Conservation (phyloP, 176 grass and related monocot species). For the Carex parvula region DNA sequence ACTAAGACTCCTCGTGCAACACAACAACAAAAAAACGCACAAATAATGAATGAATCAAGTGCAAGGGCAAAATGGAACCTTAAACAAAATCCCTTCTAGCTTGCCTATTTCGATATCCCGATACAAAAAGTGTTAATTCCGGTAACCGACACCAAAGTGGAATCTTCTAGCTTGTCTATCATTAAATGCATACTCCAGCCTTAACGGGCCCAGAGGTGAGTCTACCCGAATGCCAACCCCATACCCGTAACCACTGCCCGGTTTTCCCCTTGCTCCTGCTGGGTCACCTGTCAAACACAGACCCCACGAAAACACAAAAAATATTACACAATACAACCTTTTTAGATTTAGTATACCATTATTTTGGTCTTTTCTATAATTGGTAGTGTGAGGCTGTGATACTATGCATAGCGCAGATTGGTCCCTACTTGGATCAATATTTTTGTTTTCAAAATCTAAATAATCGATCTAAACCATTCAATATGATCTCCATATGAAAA, state of each 20-base stretch:
- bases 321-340: background rate
- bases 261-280: conserved; percentile 77
- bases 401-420: no score
- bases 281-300: conserved; percentile 55
- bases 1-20: background rate
- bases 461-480: no score
- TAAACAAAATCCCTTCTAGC: background rate
- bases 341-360: background rate
- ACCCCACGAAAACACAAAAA: background rate
- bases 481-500: no score
- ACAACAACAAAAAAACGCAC: background rate
- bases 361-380: background rate
- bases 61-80: background rate
- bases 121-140: conserved; percentile 41
- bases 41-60: conserved; percentile 13
- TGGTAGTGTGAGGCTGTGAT: no score
- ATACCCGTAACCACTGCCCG: conserved; percentile 77
- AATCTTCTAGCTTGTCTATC: conserved; percentile 64
- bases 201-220: conserved; percentile 71
- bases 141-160: conserved; percentile 88
- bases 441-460: no score
- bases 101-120: background rate
- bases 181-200: conserved; percentile 88
- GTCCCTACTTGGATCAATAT: no score
- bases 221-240: conserved; percentile 81